Conservation (phyloP, 345 rosid genomes). For the Heritiera fomes region DNA sequence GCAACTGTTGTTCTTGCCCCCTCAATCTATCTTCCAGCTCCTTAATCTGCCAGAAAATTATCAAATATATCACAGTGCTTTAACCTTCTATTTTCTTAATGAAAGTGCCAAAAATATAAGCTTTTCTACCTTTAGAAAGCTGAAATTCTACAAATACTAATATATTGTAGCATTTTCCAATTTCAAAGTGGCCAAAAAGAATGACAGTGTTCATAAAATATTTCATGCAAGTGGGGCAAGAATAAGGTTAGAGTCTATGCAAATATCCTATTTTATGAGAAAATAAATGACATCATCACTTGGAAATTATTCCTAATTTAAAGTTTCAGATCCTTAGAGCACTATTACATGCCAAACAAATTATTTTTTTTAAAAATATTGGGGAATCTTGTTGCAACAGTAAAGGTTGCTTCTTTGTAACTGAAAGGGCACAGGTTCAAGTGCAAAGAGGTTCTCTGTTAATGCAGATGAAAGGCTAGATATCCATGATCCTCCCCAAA, state of each 20-base stretch:
- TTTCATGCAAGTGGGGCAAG: neutral
- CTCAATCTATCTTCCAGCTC: constrained; percentile 77
- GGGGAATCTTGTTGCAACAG: too few species aligned
- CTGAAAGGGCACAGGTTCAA: too few species aligned
- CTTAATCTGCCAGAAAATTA: constrained; percentile 53
- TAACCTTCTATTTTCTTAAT: neutral
- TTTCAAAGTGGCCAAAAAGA: neutral
- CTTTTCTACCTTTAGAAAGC: neutral
- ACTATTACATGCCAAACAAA: neutral
- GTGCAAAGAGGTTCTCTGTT: too few species aligned
- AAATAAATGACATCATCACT: constrained; percentile 41
- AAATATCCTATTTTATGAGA: constrained; percentile 35
- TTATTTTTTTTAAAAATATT: too few species aligned
- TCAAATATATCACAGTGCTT: constrained; percentile 5
- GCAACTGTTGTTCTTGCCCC: constrained; percentile 66
- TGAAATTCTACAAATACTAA: neutral
- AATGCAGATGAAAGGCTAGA: too few species aligned
- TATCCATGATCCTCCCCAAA: too few species aligned
- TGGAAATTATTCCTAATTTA: constrained; percentile 27
- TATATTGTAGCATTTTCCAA: neutral
- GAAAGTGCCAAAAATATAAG: neutral
- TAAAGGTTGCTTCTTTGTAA: too few species aligned
- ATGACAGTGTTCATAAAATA: neutral
- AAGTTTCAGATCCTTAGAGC: constrained; percentile 33
- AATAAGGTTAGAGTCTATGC: neutral